Evolutionary conservation across 352 stramenopile genomes (phyloP).

Genomic region (Phytophthora multivora): DNA sequence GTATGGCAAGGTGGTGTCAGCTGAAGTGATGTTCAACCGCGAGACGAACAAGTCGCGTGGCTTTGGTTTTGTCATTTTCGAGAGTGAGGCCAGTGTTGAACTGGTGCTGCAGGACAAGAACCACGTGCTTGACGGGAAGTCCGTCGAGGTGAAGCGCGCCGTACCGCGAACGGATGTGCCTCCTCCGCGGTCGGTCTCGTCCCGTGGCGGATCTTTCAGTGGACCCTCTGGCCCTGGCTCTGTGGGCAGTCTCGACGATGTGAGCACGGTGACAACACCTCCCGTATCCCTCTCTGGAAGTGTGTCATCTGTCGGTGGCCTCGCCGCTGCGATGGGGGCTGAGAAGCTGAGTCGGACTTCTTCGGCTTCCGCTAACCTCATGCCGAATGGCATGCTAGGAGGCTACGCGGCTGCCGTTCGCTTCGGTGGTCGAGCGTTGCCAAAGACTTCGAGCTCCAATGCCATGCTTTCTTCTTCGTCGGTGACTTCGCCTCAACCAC

Average conservation of each 20-base stretch:
- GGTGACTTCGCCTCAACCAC: slow-evolving; percentile 31
- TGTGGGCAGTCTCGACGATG: slow-evolving; percentile 72
- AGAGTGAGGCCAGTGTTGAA: slow-evolving; percentile 87
- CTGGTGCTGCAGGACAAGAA: slow-evolving; percentile 86
- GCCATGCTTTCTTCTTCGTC: slow-evolving; percentile 37
- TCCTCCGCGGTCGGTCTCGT: slow-evolving; percentile 74
- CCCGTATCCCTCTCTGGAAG: slow-evolving; percentile 72
- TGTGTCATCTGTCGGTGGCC: slow-evolving; percentile 35
- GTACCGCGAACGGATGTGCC: slow-evolving; percentile 85
- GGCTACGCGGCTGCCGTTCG: slow-evolving; percentile 86
- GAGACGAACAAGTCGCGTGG: slow-evolving; percentile 94
- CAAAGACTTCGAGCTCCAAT: slow-evolving; percentile 47
- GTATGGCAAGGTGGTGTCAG: slow-evolving; percentile 92
- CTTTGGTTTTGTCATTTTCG: slow-evolving; percentile 95
- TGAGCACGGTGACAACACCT: slow-evolving; percentile 57
- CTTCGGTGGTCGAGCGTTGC: slow-evolving; percentile 54
- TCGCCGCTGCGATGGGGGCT: slow-evolving; percentile 37
- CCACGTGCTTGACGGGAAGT: slow-evolving; percentile 93
- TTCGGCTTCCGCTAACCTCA: slow-evolving; percentile 39
- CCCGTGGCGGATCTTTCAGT: slow-evolving; percentile 77
- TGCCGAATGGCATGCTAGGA: slow-evolving; percentile 56
- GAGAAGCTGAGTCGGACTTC: slow-evolving; percentile 33
- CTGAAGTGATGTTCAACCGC: slow-evolving; percentile 95
- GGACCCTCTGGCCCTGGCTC: slow-evolving; percentile 74
- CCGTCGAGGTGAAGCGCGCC: slow-evolving; percentile 87